phyloP scores from a whole-genome alignment of 495 filamentous ascomycete genomes.

The Mycothermus thermophilus region DNA sequence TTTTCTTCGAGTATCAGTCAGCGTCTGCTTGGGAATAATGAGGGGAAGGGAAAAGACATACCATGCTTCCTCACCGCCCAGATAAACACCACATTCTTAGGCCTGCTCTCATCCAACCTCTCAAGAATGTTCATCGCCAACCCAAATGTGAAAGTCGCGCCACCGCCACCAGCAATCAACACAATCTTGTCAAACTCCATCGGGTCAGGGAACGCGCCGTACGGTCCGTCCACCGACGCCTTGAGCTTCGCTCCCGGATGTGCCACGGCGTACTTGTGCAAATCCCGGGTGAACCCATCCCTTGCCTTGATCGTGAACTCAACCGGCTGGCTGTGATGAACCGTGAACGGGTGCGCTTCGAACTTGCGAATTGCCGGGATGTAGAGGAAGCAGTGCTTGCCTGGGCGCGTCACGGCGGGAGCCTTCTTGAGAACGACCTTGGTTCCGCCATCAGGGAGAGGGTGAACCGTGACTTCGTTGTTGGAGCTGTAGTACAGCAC shows the following conservation, averaged over 20 bases:
- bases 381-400: conserved; percentile 49
- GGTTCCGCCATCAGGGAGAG: conserved; percentile 43
- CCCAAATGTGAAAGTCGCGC: conserved; percentile 44
- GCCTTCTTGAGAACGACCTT: conserved; percentile 39
- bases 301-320: conserved; percentile 43
- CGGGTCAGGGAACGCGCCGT: conserved; percentile 44
- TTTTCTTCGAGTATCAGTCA: conserved; percentile 8
- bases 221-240: conserved; percentile 44
- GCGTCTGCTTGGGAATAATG: background rate
- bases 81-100: conserved; percentile 40
- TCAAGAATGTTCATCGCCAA: conserved; percentile 37
- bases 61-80: conserved; percentile 39
- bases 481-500: conserved; percentile 37
- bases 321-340: conserved; percentile 34
- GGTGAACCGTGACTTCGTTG: conserved; percentile 40
- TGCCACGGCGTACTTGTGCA: conserved; percentile 36
- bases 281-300: conserved; percentile 43
- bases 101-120: conserved; percentile 25
- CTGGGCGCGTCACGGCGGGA: conserved; percentile 31
- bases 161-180: conserved; percentile 45
- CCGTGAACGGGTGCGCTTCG: conserved; percentile 52
- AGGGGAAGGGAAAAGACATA: conserved; percentile 15
- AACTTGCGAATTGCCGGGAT: conserved; percentile 41
- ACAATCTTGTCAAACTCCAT: conserved; percentile 42
- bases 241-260: conserved; percentile 32